These are phyloP conservation scores for Sarcodon sp. DNA, from an alignment of 768 basidiomycete genomes.

Conservation along the genomic window DNA sequence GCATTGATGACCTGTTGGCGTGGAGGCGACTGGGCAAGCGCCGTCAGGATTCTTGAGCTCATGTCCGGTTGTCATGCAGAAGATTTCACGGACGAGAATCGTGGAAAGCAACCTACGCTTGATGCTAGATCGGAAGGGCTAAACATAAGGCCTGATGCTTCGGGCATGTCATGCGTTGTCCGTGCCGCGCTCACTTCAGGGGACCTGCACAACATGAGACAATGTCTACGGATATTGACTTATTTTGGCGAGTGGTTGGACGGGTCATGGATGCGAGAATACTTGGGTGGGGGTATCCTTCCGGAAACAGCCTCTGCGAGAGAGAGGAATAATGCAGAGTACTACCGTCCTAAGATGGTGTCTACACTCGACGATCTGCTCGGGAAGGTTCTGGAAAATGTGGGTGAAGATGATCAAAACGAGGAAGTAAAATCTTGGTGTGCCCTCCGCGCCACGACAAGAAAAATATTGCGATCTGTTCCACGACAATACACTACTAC, in stretches of 20 bases:
- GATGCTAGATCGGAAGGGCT: conserved; percentile 26
- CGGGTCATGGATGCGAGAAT: neutral
- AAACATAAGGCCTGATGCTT: conserved; percentile 33
- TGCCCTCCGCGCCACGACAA: conserved; percentile 7
- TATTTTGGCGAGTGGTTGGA: conserved; percentile 22
- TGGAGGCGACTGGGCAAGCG: conserved; percentile 46
- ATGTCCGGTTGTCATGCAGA: conserved; percentile 47
- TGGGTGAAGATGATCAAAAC: conserved; percentile 1
- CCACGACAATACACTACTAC: conserved; percentile 5
- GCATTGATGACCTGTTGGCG: conserved; percentile 56
- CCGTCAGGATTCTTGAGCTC: conserved; percentile 46
- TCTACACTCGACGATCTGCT: conserved; percentile 39
- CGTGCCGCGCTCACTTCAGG: conserved; percentile 43
- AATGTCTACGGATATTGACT: conserved; percentile 46
- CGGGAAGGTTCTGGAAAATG: conserved; percentile 22
- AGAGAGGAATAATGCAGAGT: conserved; percentile 1
- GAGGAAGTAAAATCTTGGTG: conserved; percentile 10
- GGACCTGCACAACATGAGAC: conserved; percentile 38
- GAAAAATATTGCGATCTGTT: conserved; percentile 1
- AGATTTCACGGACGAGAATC: conserved; percentile 9
- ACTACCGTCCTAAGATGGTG: conserved; percentile 11
- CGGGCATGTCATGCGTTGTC: conserved; percentile 42
- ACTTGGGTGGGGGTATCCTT: neutral
- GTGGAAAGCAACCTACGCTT: conserved; percentile 4
- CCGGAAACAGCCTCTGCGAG: neutral